Conservation (phyloP, 441 rosid genomes). For the Arabidopsis lyrata region DNA sequence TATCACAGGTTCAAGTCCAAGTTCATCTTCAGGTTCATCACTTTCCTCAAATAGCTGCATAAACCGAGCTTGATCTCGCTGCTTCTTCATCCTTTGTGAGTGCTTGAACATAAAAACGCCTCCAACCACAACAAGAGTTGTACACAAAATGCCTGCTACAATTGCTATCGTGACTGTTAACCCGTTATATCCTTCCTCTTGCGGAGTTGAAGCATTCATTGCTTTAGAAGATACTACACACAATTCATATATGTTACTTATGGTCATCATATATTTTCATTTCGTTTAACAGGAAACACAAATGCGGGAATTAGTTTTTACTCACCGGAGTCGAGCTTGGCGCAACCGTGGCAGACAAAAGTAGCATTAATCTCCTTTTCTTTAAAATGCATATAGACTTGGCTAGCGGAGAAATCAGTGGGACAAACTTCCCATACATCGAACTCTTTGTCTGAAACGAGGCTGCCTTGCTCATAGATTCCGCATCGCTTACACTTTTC, state of each 20-base stretch:
- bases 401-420: constrained; percentile 67
- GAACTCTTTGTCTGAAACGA: constrained; percentile 68
- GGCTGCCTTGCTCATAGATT: constrained; percentile 69
- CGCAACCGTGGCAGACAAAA: constrained; percentile 69
- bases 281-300: constrained; percentile 27
- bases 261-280: constrained; percentile 15
- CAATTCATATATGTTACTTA: constrained; percentile 6
- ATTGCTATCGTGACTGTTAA: constrained; percentile 55
- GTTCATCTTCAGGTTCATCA: constrained; percentile 89
- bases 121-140: constrained; percentile 54
- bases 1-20: constrained; percentile 59
- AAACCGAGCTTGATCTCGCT: constrained; percentile 90
- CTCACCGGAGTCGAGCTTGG: constrained; percentile 56
- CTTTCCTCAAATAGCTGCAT: constrained; percentile 88
- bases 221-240: constrained; percentile 35
- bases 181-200: constrained; percentile 43
- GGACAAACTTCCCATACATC: constrained; percentile 96
- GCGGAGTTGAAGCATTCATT: constrained; percentile 7
- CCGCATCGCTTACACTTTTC: constrained; percentile 93
- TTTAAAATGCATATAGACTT: constrained; percentile 58
- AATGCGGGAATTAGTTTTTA: background rate
- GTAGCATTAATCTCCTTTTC: constrained; percentile 69
- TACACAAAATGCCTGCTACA: constrained; percentile 52
- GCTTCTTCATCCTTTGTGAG: constrained; percentile 81
- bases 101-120: constrained; percentile 53